phyloP scores from a whole-genome alignment of 768 basidiomycete species.

The Xanthoconium purpureum region DNA sequence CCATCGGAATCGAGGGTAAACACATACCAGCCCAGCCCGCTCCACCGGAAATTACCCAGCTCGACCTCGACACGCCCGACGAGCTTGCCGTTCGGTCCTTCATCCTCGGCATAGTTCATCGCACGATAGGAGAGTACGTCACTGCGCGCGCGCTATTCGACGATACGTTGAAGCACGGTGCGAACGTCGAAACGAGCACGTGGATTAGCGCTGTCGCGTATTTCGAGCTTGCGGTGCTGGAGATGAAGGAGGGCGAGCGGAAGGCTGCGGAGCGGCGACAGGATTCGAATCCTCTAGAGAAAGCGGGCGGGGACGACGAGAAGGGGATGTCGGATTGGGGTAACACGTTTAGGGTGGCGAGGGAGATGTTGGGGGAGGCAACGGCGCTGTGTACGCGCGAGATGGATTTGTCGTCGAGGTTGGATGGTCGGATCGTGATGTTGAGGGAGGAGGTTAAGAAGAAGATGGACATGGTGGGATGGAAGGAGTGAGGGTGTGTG shows the following conservation, averaged over 20 bases:
- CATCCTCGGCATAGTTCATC: slow-evolving; percentile 64
- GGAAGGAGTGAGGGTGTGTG: slow-evolving; percentile 1
- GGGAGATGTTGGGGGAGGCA: slow-evolving; percentile 50
- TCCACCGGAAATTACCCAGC: neutral
- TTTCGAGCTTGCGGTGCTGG: slow-evolving; percentile 71
- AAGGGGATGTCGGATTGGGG: slow-evolving; percentile 40
- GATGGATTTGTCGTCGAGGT: slow-evolving; percentile 60
- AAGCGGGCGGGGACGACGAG: slow-evolving; percentile 6
- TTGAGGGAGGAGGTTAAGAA: slow-evolving; percentile 63
- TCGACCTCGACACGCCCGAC: slow-evolving; percentile 64
- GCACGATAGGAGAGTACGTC: slow-evolving; percentile 48
- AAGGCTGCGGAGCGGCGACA: slow-evolving; percentile 34
- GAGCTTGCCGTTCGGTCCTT: slow-evolving; percentile 68
- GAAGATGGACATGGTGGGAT: slow-evolving; percentile 52
- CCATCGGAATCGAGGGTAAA: slow-evolving; percentile 32
- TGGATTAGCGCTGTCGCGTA: slow-evolving; percentile 68
- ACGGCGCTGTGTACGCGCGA: slow-evolving; percentile 46
- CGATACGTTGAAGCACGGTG: slow-evolving; percentile 47
- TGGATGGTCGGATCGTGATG: slow-evolving; percentile 71
- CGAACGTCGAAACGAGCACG: slow-evolving; percentile 46
- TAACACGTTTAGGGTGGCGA: slow-evolving; percentile 45
- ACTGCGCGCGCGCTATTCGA: slow-evolving; percentile 47
- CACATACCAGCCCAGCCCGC: slow-evolving; percentile 16
- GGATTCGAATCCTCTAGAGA: neutral
- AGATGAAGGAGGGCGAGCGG: slow-evolving; percentile 58